Evolutionary conservation across 257 asterid species (phyloP).

Genomic region (Fraxinus pennsylvanica): DNA sequence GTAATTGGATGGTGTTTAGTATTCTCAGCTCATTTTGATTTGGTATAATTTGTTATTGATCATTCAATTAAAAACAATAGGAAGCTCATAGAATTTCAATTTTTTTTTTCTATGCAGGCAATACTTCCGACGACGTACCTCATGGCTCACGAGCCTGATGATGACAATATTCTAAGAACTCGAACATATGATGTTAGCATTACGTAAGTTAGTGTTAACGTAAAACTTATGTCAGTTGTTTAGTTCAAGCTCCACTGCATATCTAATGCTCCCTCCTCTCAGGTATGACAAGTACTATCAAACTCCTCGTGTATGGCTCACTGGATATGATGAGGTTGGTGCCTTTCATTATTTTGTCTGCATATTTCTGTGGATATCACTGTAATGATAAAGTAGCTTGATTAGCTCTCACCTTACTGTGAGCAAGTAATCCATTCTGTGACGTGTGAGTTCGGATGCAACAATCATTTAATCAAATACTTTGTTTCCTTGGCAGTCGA

Average conservation of each 20-base stretch:
- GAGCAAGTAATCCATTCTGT: slow-evolving; percentile 6
- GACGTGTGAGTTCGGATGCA: slow-evolving; percentile 11
- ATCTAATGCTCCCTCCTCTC: slow-evolving; percentile 27
- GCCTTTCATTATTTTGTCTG: slow-evolving; percentile 15
- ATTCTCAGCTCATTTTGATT: background rate
- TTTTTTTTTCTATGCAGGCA: slow-evolving; percentile 55
- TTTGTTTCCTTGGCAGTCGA: slow-evolving; percentile 59
- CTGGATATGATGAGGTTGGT: slow-evolving; percentile 97
- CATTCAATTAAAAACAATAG: background rate
- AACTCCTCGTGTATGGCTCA: slow-evolving; percentile 99
- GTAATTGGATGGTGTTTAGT: background rate
- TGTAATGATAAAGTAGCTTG: background rate
- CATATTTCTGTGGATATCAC: slow-evolving; percentile 7
- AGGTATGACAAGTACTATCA: slow-evolving; percentile 98
- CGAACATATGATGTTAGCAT: slow-evolving; percentile 97
- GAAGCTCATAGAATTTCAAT: background rate
- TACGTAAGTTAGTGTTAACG: slow-evolving; percentile 60
- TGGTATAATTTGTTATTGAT: background rate
- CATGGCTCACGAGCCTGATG: slow-evolving; percentile 91
- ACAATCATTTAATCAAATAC: slow-evolving; percentile 4
- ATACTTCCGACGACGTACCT: slow-evolving; percentile 69
- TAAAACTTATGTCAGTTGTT: slow-evolving; percentile 8
- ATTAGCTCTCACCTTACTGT: background rate
- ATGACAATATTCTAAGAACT: slow-evolving; percentile 87
- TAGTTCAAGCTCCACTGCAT: slow-evolving; percentile 10